Conservation (phyloP, 2,329 filamentous ascomycete species). For the Colletotrichum camelliae region DNA sequence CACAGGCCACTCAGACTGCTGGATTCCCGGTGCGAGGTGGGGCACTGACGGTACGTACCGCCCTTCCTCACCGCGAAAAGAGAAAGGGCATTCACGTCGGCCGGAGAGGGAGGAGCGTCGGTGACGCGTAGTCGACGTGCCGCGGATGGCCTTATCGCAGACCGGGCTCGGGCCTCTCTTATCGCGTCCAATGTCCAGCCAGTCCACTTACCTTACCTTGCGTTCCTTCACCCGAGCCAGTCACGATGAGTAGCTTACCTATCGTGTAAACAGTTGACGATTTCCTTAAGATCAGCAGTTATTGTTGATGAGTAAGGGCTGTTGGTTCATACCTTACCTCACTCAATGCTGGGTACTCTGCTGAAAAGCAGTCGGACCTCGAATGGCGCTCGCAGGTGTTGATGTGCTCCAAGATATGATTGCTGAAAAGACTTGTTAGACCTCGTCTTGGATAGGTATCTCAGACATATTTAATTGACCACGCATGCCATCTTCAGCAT, state of each 20-base stretch:
- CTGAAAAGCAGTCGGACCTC: neutral
- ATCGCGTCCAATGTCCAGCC: neutral
- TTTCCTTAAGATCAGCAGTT: neutral
- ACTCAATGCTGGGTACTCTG: neutral
- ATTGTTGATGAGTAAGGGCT: rapidly evolving
- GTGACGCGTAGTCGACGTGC: conserved; percentile 1
- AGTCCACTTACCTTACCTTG: neutral
- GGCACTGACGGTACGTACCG: neutral
- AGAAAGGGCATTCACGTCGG: neutral
- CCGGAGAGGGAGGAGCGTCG: neutral
- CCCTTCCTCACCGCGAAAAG: neutral
- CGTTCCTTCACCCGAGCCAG: neutral
- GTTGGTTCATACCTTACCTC: neutral
- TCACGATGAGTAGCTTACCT: neutral
- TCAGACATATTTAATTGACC: neutral
- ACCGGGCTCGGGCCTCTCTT: neutral
- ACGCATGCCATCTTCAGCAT: neutral
- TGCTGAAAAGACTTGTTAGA: neutral
- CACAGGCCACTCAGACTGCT: neutral
- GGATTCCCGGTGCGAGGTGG: neutral
- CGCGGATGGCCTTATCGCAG: neutral
- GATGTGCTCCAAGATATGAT: too few relatives aligned
- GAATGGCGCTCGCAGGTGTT: neutral
- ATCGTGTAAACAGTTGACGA: neutral
- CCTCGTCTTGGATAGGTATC: neutral